Percentiles rank a stretch among this genome's conserved stretches.
These are phyloP conservation scores for Lentinus polychrous DNA, from an alignment of 1,284 basidiomycete species.

Conservation along the genomic window DNA sequence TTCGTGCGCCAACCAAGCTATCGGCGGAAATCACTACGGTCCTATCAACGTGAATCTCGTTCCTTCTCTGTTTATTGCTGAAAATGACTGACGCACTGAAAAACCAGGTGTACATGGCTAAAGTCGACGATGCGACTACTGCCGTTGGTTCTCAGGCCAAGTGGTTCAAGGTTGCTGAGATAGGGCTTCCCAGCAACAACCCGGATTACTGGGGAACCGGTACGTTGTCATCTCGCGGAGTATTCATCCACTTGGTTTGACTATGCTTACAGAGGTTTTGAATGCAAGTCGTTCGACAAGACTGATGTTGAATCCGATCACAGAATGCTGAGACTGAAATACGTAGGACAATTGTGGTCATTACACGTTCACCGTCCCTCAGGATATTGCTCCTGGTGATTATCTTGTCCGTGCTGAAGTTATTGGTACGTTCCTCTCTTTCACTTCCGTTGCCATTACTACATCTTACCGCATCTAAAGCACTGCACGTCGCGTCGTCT, in stretches of 20 bases:
- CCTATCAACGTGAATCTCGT: neutral
- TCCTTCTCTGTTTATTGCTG: neutral
- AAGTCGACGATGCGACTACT: conserved; percentile 38
- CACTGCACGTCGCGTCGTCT: conserved; percentile 38
- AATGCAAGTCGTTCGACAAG: neutral
- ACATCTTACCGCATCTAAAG: conserved; percentile 17
- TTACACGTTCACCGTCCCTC: conserved; percentile 42
- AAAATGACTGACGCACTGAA: neutral
- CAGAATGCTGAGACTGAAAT: neutral
- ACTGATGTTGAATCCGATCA: neutral
- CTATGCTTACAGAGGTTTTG: neutral
- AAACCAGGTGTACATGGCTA: conserved; percentile 21
- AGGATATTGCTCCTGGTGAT: conserved; percentile 39
- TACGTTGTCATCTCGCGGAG: conserved; percentile 26
- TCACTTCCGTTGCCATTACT: neutral
- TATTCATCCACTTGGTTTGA: too few relatives aligned
- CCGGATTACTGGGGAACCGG: conserved; percentile 39
- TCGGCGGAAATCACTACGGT: conserved; percentile 22
- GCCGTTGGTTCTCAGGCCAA: conserved; percentile 34
- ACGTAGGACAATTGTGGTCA: conserved; percentile 43
- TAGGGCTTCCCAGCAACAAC: conserved; percentile 35
- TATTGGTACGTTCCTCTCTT: conserved; percentile 30
- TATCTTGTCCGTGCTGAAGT: conserved; percentile 48
- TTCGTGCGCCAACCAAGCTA: conserved; percentile 39
- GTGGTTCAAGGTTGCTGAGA: conserved; percentile 50